Base-by-base conservation (phyloP, 2,329 filamentous ascomycete species). In the Coniochaeta sp. region DNA sequence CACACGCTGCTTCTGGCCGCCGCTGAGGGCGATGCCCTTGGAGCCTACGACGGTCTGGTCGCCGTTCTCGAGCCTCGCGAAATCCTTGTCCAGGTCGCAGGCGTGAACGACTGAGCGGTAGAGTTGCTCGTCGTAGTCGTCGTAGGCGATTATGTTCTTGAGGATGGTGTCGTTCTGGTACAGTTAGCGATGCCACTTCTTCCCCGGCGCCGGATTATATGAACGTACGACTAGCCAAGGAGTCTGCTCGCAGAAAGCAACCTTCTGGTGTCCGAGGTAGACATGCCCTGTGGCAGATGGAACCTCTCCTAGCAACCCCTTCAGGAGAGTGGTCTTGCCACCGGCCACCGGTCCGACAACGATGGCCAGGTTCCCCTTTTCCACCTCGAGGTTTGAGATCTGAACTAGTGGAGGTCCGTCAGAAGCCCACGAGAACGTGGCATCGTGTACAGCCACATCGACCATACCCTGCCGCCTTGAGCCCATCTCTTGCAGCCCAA, bases 1-100 rank as follows among this genome's bases (percentile, higher is more conserved):
- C 6, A 74, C 61, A 10, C 71, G 66, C 50, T 72, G 69, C 55
- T 68, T 71, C 55, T 78, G 75, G 0, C 74, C 74, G 6, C 75
- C 75, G 4, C 71, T 75, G 1, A 78, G 62, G 4, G 65, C 68
- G 49, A 74, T 65, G 0, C 75, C 74, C 31, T 72, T 71, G 48
- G 69, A 74, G 2, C 75, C 74, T 32, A 76, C 62, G 1, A 65
- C 58, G 0, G 71, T 75, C 8, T 58, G 54, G 32, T 76, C 71
- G 2, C 67, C 64, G 2, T 62, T 51, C 1, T 65, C 56, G 12
- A 76, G 57, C 28, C 61, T 63, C 4, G 40, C 28, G 10, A 70
- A 53, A 12, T 70, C 67, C 6, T 58, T 60, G 8, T 65, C 60
- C 4, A 74, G 59, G 45, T 68, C 66, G 20, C 71, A 73, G 0